A percentile compares a stretch with the other conserved stretches of the same genome.
These are phyloP conservation scores for Chlamydomonas eustigma DNA, from an alignment of 139 green algal species.

Conservation along the genomic window DNA sequence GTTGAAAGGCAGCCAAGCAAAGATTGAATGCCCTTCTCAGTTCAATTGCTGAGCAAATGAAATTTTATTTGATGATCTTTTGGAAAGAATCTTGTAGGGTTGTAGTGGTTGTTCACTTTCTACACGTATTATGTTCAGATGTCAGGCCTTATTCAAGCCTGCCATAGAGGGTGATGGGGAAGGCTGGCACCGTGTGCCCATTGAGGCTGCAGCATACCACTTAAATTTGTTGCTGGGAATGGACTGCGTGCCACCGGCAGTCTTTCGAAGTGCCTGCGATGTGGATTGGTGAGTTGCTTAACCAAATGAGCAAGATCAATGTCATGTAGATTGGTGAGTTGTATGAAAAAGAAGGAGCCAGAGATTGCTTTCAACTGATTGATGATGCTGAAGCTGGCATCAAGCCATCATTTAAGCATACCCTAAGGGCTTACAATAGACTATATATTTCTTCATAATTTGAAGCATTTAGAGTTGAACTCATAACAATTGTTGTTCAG, in stretches of 20 bases:
- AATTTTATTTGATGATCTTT: background rate
- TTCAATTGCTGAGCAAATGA: background rate
- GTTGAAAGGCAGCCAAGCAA: background rate
- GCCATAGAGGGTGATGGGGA: constrained; percentile 63
- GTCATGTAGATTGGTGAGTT: too few relatives aligned
- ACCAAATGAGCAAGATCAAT: too few relatives aligned
- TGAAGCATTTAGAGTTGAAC: too few relatives aligned
- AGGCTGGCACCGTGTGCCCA: constrained; percentile 72
- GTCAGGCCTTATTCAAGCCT: constrained; percentile 33
- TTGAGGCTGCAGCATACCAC: constrained; percentile 79
- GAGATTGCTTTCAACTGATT: too few relatives aligned
- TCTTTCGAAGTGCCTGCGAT: constrained; percentile 2
- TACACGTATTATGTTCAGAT: background rate
- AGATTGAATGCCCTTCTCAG: background rate
- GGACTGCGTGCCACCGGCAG: constrained; percentile 1
- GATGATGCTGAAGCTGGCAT: too few relatives aligned
- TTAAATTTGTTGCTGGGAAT: constrained; percentile 59
- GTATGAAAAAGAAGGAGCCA: too few relatives aligned
- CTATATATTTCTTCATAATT: too few relatives aligned
- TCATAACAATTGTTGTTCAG: too few relatives aligned
- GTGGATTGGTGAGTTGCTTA: constrained; percentile 13
- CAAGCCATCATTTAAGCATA: too few relatives aligned
- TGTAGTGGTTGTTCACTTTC: background rate
- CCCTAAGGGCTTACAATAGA: too few relatives aligned
- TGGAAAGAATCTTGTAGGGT: background rate